These are phyloP conservation scores for Protea cynaroides DNA, from an alignment of 164 flowering plant species.

Conservation along the genomic window DNA sequence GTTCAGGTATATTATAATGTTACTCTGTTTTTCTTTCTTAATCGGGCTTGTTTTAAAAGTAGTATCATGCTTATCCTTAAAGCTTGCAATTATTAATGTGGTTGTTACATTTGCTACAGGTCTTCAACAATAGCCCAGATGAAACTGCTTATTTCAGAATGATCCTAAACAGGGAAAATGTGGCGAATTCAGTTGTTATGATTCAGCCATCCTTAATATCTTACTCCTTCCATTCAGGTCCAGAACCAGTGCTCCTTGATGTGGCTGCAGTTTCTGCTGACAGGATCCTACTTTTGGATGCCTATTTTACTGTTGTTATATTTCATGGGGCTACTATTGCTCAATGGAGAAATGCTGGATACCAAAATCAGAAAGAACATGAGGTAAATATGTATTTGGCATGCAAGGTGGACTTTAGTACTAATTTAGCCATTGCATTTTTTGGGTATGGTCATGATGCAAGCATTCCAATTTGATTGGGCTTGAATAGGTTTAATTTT, in stretches of 20 bases:
- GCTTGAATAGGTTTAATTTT: no score
- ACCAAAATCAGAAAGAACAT: slow-evolving; percentile 80
- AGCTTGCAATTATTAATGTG: not conserved
- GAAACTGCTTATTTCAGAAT: slow-evolving; percentile 96
- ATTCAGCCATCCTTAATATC: slow-evolving; percentile 94
- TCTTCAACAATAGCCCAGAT: slow-evolving; percentile 93
- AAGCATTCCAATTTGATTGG: no score
- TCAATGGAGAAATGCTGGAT: slow-evolving; percentile 94
- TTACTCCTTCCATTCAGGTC: slow-evolving; percentile 75
- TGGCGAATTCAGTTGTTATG: slow-evolving; percentile 93
- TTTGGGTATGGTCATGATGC: not conserved
- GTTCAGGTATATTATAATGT: slow-evolving; percentile 57
- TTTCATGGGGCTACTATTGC: slow-evolving; percentile 90
- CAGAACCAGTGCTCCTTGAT: slow-evolving; percentile 91
- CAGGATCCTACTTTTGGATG: slow-evolving; percentile 78
- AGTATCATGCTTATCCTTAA: not conserved
- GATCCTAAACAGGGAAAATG: slow-evolving; percentile 89
- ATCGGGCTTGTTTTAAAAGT: not conserved
- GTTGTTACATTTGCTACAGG: slow-evolving; percentile 18
- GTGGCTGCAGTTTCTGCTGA: slow-evolving; percentile 90
- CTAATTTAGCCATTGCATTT: not conserved
- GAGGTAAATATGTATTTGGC: slow-evolving; percentile 36
- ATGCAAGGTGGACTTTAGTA: not conserved
- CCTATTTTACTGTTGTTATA: slow-evolving; percentile 84
- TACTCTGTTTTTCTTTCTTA: not conserved